Conservation (phyloP, 1,284 basidiomycete genomes). For the Inonotus hispidus region DNA sequence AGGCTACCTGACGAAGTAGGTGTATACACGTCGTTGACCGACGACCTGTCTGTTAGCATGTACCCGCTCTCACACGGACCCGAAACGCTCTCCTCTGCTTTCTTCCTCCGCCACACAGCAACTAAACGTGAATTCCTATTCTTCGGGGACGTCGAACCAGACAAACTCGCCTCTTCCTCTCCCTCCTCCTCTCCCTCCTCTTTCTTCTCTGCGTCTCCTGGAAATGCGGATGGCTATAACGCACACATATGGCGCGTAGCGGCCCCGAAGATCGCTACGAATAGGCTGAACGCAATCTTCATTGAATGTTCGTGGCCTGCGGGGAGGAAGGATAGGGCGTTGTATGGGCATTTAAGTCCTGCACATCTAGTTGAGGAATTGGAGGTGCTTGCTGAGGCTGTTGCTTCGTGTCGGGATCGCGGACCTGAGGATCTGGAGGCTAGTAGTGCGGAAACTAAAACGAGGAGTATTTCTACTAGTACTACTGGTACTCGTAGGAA, state of each 20-base stretch:
- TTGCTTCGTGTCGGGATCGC: slow-evolving; percentile 31
- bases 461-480: no score
- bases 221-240: slow-evolving; percentile 34
- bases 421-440: background rate
- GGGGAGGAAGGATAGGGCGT: slow-evolving; percentile 49
- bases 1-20: slow-evolving; percentile 16
- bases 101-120: slow-evolving; percentile 63
- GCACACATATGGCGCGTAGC: slow-evolving; percentile 65
- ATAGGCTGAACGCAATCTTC: slow-evolving; percentile 60
- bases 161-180: slow-evolving; percentile 53
- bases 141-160: slow-evolving; percentile 82
- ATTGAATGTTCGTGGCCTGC: slow-evolving; percentile 81
- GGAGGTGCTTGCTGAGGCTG: slow-evolving; percentile 54
- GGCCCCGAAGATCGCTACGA: slow-evolving; percentile 57
- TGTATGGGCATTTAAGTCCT: slow-evolving; percentile 77
- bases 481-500: no score
- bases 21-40: slow-evolving; percentile 47
- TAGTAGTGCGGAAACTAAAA: background rate
- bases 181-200: no score
- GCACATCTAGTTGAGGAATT: slow-evolving; percentile 68
- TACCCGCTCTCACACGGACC: slow-evolving; percentile 72
- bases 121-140: slow-evolving; percentile 66
- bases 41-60: slow-evolving; percentile 55
- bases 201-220: no score
- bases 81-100: slow-evolving; percentile 66